phyloP scores from a whole-genome alignment of 306 rosid genomes.

The Carpinus viminea region DNA sequence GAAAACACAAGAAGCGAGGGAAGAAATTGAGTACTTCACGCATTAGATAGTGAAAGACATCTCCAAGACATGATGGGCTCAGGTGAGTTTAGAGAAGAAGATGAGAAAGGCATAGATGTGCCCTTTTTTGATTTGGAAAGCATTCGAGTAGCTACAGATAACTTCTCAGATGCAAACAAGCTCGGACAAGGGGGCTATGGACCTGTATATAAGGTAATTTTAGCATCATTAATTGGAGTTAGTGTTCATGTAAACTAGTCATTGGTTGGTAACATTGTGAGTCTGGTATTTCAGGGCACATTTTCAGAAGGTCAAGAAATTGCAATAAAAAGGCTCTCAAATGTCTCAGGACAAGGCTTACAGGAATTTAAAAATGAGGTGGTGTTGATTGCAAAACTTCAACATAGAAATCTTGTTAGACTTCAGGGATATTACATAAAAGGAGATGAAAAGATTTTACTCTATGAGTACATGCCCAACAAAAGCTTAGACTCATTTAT shows the following conservation, averaged over 20 bases:
- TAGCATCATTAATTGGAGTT: background rate
- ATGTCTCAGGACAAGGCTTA: constrained; percentile 45
- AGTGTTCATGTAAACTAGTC: background rate
- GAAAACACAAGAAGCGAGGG: background rate
- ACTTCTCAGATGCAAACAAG: constrained; percentile 50
- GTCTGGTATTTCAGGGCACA: constrained; percentile 29
- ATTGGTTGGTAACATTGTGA: no score
- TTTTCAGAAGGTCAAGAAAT: constrained; percentile 33
- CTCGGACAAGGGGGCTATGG: constrained; percentile 67
- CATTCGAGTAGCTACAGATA: constrained; percentile 42
- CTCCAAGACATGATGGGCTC: constrained; percentile 31
- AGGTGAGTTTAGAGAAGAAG: constrained; percentile 29
- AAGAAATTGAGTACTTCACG: background rate
- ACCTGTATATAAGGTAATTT: constrained; percentile 50
- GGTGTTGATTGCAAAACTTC: constrained; percentile 48
- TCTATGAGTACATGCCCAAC: constrained; percentile 52
- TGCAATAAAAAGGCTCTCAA: constrained; percentile 53
- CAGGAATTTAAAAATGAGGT: constrained; percentile 50
- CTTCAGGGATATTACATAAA: constrained; percentile 45
- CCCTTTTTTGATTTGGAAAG: constrained; percentile 35
- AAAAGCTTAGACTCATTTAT: constrained; percentile 49
- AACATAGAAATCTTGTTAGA: constrained; percentile 49
- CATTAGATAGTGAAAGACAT: constrained; percentile 21
- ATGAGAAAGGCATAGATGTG: constrained; percentile 35
- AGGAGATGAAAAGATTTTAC: constrained; percentile 44